These are phyloP conservation scores for Kodamaea sp. DNA, from an alignment of 1,139 yeast genomes.

Conservation along the genomic window DNA sequence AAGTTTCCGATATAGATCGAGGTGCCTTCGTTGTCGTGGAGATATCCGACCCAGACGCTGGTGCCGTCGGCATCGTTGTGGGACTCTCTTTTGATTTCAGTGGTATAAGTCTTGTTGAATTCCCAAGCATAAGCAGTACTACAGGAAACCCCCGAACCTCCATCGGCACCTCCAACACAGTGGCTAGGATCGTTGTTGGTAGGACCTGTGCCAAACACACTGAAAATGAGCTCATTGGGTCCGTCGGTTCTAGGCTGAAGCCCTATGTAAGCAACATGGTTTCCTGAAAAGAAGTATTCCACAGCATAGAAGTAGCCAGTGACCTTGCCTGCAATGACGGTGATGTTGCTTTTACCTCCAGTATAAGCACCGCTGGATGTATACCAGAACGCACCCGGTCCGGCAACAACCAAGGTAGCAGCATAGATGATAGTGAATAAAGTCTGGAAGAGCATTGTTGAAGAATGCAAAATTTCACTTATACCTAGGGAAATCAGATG, in stretches of 20 bases:
- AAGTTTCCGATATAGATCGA: conserved; percentile 1
- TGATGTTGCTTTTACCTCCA: too few species aligned
- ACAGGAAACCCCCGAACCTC: conserved; percentile 6
- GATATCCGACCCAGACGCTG: conserved; percentile 6
- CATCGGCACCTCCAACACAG: conserved; percentile 3
- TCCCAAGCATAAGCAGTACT: conserved; percentile 5
- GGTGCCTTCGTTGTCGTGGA: conserved; percentile 3
- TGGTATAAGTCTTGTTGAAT: conserved; percentile 4
- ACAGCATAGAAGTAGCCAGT: not conserved
- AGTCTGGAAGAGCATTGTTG: too few species aligned
- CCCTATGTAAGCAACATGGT: not conserved
- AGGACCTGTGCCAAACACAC: conserved; percentile 6
- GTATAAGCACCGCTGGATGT: too few species aligned
- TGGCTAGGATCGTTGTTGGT: conserved; percentile 3
- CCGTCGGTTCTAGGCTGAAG: not conserved
- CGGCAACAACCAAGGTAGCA: too few species aligned
- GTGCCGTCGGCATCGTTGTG: conserved; percentile 3
- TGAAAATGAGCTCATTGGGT: conserved; percentile 1
- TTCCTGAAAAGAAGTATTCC: not conserved
- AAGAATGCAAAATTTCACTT: too few species aligned
- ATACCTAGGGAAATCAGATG: too few species aligned
- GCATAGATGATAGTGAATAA: too few species aligned
- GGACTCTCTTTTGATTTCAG: conserved; percentile 1
- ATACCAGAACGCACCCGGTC: too few species aligned
- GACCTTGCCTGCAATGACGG: not conserved